phyloP scores from a whole-genome alignment of 2,329 filamentous ascomycete species.

The Botryotinia calthae region DNA sequence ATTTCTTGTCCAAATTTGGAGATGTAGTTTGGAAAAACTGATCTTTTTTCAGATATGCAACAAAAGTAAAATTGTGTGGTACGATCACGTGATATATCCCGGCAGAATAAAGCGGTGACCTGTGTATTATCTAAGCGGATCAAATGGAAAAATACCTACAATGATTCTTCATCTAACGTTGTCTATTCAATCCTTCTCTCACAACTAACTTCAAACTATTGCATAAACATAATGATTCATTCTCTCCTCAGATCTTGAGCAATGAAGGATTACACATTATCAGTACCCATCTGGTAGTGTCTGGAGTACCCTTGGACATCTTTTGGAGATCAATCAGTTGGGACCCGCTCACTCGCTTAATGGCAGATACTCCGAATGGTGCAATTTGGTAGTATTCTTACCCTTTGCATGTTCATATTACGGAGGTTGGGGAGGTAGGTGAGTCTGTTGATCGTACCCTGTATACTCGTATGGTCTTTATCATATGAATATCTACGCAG shows the following conservation, averaged over 20 bases:
- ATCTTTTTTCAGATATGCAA: background rate
- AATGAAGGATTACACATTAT: background rate
- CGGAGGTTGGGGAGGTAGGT: background rate
- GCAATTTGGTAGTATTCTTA: background rate
- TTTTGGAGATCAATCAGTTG: background rate
- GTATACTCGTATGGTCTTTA: background rate
- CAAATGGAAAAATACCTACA: background rate
- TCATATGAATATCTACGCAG: background rate
- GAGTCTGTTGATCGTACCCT: background rate
- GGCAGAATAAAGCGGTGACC: background rate
- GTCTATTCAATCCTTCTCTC: background rate
- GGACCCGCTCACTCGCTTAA: background rate
- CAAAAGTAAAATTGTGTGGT: background rate
- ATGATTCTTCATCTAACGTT: no score
- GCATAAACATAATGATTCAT: background rate
- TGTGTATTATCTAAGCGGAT: background rate
- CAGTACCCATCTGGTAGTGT: background rate
- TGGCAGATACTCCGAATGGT: background rate
- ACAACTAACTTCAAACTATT: background rate
- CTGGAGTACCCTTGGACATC: background rate
- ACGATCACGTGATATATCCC: accelerated
- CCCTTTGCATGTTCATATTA: background rate
- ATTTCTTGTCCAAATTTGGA: background rate
- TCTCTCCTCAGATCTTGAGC: background rate
- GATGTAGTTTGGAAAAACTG: background rate